Base-by-base conservation (phyloP, 164 flowering plant genomes). In the Sedum album region DNA sequence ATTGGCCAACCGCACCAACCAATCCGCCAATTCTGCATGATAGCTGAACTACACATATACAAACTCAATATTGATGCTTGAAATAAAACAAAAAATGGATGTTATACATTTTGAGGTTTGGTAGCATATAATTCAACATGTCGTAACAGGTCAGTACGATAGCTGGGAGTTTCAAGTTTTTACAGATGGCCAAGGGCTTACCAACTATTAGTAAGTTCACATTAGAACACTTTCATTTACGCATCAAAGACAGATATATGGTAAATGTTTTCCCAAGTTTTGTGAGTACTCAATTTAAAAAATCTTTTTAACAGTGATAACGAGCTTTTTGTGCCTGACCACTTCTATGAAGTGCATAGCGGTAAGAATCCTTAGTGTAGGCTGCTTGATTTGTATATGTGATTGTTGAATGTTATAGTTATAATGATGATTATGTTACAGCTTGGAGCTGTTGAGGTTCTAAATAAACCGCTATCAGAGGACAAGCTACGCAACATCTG, bases 271-370 rank as follows among this genome's bases (percentile, higher is more conserved):
- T 10, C 15, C 11, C 15, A 0, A 41, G 8, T 41, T 41, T 1
- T 14, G 18, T 1, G 5, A 55, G 17, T 14, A 55, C 61, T 55
- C 31, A 55, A 10, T 55, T 55, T 10, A 17, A 26, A 55, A 26
- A 51, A 5, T 15, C 1, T 25, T 25, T 53, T 55, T 77, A n/a
- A n/a, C 88, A 92, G 97, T 89, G 92, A 82, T 79, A 53, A 88
- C 97, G 73, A 80, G 79, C 42, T 63, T 74, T 20, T 77, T 86
- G 70, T 89, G 92, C 79, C 71, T 89, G 62, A 88, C 73, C 80
- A 89, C 91, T 61, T 84, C 79, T 84, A 89, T 92, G 96, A 88
- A 84, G 76, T 92, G 96, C 81, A 89, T 92, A 70, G 92, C 96
- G 72, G 96, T 92, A 71, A 91, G 90, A 69, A 72, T 41, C 51